Percentiles rank a stretch among this genome's conserved stretches.
Conservation (phyloP, 805 yeast genomes). For the Candida boleticola region DNA sequence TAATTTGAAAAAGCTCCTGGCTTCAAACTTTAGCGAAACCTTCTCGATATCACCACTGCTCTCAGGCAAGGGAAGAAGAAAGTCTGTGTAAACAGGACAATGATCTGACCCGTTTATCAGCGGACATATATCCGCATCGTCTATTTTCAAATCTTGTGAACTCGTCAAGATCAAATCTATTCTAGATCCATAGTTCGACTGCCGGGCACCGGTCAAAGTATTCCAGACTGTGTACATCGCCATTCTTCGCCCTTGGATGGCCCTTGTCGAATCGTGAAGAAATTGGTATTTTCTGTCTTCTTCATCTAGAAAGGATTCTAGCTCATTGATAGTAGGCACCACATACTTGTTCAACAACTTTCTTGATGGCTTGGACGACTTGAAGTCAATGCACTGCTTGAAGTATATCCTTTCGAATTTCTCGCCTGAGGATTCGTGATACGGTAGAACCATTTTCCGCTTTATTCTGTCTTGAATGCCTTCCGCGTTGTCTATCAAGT, state of each 20-base stretch:
- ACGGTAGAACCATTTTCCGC: conserved; percentile 27
- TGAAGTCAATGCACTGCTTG: conserved; percentile 34
- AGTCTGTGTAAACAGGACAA: conserved; percentile 83
- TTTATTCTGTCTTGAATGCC: conserved; percentile 46
- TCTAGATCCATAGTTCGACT: conserved; percentile 83
- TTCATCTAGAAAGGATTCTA: background rate
- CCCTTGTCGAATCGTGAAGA: conserved; percentile 59
- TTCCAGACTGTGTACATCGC: conserved; percentile 93
- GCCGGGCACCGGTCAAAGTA: conserved; percentile 69
- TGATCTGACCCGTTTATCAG: conserved; percentile 86
- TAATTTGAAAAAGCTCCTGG: conserved; percentile 46
- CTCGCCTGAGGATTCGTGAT: conserved; percentile 9
- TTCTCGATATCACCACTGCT: background rate
- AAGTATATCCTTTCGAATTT: conserved; percentile 25
- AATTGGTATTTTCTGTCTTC: conserved; percentile 19
- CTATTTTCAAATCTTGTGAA: conserved; percentile 26
- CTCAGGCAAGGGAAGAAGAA: conserved; percentile 25
- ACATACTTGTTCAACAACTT: conserved; percentile 26
- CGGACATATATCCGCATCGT: conserved; percentile 60
- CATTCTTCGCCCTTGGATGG: conserved; percentile 51
- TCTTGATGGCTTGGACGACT: conserved; percentile 27
- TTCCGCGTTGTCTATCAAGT: conserved; percentile 82
- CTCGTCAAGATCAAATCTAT: conserved; percentile 73
- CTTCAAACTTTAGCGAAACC: conserved; percentile 48
- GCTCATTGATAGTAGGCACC: conserved; percentile 13